These are phyloP conservation scores for Aspergillus novoparasiticus DNA, from an alignment of 2,329 filamentous ascomycete species.

Conservation along the genomic window DNA sequence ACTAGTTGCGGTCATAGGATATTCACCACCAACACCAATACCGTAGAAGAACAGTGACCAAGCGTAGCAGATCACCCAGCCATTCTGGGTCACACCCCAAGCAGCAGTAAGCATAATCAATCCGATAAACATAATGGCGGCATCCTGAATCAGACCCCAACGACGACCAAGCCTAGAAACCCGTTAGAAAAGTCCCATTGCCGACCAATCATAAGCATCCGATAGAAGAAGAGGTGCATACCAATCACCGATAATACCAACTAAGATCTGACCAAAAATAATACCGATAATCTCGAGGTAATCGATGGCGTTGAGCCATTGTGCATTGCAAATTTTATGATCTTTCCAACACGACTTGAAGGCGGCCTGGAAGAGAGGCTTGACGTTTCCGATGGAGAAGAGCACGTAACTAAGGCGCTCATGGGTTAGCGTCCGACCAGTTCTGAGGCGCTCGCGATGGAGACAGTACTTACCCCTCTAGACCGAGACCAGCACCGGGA, in stretches of 20 bases:
- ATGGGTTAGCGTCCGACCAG: not conserved
- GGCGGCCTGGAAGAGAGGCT: slow-evolving; percentile 73
- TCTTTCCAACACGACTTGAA: slow-evolving; percentile 80
- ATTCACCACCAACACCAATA: slow-evolving; percentile 72
- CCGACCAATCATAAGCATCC: not conserved
- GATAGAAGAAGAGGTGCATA: slow-evolving; percentile 28
- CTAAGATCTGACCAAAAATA: slow-evolving; percentile 87
- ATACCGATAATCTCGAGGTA: slow-evolving; percentile 95
- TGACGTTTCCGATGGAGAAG: slow-evolving; percentile 93
- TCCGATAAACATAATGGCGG: slow-evolving; percentile 90
- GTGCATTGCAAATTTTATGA: slow-evolving; percentile 67
- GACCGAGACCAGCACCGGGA: slow-evolving; percentile 85
- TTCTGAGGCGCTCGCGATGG: not conserved
- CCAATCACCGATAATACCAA: slow-evolving; percentile 78
- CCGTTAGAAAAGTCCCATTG: not conserved
- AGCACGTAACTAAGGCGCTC: slow-evolving; percentile 71
- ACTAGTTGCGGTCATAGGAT: slow-evolving; percentile 94
- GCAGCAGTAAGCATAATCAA: slow-evolving; percentile 87
- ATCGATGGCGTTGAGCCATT: slow-evolving; percentile 82
- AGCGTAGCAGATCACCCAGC: slow-evolving; percentile 96
- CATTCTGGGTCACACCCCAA: slow-evolving; percentile 84
- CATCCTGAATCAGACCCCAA: slow-evolving; percentile 95
- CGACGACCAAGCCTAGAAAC: slow-evolving; percentile 75
- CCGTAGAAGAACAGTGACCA: slow-evolving; percentile 94
- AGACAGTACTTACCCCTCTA: slow-evolving; percentile 67